Conservation (phyloP, 2,329 filamentous ascomycete species). For the Trichoderma aggressivum region DNA sequence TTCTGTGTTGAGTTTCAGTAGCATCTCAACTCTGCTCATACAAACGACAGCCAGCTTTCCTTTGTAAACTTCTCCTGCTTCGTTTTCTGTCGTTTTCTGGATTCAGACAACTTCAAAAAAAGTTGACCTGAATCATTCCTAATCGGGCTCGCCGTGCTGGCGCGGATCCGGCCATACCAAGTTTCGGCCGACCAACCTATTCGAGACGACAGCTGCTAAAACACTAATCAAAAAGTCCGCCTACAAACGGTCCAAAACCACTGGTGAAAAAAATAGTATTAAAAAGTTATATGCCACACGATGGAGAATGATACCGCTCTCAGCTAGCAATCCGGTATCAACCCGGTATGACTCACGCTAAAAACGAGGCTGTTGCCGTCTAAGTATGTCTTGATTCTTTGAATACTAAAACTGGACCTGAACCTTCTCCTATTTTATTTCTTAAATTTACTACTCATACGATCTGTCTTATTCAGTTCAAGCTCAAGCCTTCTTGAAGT, state of each 20-base stretch:
- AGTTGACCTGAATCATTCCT: neutral
- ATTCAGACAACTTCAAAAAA: neutral
- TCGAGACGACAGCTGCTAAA: neutral
- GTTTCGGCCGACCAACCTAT: neutral
- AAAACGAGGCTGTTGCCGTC: neutral
- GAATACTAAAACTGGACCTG: neutral
- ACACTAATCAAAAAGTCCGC: neutral
- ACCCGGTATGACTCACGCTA: slow-evolving; percentile 6
- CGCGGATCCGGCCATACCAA: neutral
- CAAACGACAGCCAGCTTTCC: neutral
- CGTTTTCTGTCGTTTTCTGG: neutral
- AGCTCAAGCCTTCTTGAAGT: neutral
- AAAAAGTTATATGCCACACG: neutral
- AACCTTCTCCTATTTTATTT: neutral
- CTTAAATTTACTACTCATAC: neutral
- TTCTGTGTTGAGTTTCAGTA: neutral
- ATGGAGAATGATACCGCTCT: neutral
- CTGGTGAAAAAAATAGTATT: neutral
- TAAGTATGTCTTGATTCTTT: neutral
- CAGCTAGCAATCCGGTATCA: slow-evolving; percentile 1
- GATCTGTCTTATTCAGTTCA: neutral
- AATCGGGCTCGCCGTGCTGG: slow-evolving; percentile 8
- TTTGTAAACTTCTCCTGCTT: neutral
- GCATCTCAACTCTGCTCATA: neutral
- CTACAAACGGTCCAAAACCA: neutral